Percentiles rank a stretch among this genome's conserved stretches.
phyloP scores from a whole-genome alignment of 441 rosid species.

The Gossypium gossypioides region DNA sequence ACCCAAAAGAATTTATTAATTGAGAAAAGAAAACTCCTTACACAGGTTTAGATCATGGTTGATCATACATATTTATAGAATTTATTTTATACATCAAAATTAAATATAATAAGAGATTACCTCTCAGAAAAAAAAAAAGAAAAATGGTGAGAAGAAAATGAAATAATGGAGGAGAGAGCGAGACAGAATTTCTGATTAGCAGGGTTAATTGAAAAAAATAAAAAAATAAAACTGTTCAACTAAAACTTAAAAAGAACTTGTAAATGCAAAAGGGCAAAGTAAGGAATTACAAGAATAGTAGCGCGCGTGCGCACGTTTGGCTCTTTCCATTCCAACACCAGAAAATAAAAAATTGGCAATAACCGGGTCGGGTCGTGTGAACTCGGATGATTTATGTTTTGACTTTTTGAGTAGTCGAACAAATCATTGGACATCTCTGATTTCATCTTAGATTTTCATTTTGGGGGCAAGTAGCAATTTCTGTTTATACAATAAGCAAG shows the following conservation, averaged over 20 bases:
- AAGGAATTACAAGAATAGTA: background rate
- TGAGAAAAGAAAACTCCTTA: too few species aligned
- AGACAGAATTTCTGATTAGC: background rate
- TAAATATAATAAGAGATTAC: background rate
- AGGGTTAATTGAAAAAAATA: background rate
- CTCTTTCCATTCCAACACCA: background rate
- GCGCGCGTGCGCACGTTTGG: background rate
- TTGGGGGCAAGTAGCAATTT: too few species aligned
- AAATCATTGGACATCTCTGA: too few species aligned
- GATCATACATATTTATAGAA: background rate
- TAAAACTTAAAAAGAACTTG: background rate
- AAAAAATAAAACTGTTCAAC: background rate
- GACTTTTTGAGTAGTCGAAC: too few species aligned
- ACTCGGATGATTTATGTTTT: too few species aligned
- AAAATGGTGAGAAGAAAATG: background rate
- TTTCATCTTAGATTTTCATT: too few species aligned
- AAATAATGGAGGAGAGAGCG: background rate
- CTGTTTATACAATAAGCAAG: too few species aligned
- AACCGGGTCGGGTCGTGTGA: too few species aligned
- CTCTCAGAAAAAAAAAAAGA: background rate
- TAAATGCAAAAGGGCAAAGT: background rate
- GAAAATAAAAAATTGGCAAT: background rate
- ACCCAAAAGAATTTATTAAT: too few species aligned
- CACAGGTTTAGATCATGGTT: too few species aligned
- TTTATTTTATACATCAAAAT: background rate